A percentile compares a stretch with the other conserved stretches of the same genome.
These are phyloP conservation scores for Xylaria arbuscula DNA, from an alignment of 2,329 filamentous ascomycete genomes.

Conservation along the genomic window DNA sequence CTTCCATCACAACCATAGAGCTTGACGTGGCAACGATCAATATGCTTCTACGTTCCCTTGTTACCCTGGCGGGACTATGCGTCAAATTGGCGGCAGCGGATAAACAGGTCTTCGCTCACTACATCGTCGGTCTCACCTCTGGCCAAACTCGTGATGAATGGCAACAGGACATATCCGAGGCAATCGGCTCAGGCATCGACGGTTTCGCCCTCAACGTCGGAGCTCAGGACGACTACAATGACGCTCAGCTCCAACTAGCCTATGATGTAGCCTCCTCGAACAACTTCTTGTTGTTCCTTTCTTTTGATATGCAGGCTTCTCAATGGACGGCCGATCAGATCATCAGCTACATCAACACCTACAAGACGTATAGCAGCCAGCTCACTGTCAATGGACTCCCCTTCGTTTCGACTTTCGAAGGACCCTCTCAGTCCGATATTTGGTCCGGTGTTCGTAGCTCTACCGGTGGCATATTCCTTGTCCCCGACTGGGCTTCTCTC, in stretches of 20 bases:
- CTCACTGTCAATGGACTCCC: conserved; percentile 55
- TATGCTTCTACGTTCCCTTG: conserved; percentile 40
- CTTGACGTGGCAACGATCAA: conserved; percentile 15
- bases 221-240: conserved; percentile 43
- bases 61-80: conserved; percentile 34
- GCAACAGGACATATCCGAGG: conserved; percentile 45
- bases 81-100: conserved; percentile 32
- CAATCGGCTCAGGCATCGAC: conserved; percentile 45
- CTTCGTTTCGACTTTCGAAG: conserved; percentile 65
- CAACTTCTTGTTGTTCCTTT: conserved; percentile 53
- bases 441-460: conserved; percentile 55
- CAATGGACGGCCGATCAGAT: conserved; percentile 47
- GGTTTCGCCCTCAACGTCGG: conserved; percentile 48
- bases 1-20: background rate
- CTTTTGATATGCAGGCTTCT: conserved; percentile 50
- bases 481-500: conserved; percentile 61
- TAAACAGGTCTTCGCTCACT: conserved; percentile 47
- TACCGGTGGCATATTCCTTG: conserved; percentile 54
- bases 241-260: conserved; percentile 47
- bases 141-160: conserved; percentile 46
- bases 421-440: conserved; percentile 55
- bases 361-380: conserved; percentile 54
- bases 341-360: conserved; percentile 51
- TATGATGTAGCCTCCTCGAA: conserved; percentile 49
- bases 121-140: conserved; percentile 47